Conservation (phyloP, 2,329 filamentous ascomycete genomes). For the Neospermospora avenae region DNA sequence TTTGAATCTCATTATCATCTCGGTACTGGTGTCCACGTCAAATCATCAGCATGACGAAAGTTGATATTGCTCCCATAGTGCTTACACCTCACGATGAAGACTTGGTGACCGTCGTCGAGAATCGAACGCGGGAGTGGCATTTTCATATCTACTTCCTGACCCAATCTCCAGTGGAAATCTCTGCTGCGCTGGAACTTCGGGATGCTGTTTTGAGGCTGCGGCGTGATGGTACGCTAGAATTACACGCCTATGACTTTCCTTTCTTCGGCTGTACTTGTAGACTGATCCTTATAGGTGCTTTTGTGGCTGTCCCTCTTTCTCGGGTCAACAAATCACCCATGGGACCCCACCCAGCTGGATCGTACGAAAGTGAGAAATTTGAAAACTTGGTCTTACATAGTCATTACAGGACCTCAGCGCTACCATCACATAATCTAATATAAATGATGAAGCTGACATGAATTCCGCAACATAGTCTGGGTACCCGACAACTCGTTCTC, state of each 20-base stretch:
- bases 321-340: slow-evolving; percentile 9
- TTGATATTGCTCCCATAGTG: background rate
- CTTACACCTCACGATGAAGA: slow-evolving; percentile 1
- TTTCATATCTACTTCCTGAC: slow-evolving; percentile 14
- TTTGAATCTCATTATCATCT: too few species aligned
- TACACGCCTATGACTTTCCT: too few species aligned
- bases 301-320: slow-evolving; percentile 8
- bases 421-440: too few species aligned
- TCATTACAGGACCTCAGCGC: too few species aligned
- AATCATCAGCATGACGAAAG: slow-evolving; percentile 4
- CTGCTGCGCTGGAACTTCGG: slow-evolving; percentile 8
- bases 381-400: too few species aligned
- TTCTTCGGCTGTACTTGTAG: background rate
- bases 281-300: slow-evolving; percentile 1
- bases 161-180: slow-evolving; percentile 6
- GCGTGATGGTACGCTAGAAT: slow-evolving; percentile 9
- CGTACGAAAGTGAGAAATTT: slow-evolving; percentile 5
- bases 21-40: too few species aligned
- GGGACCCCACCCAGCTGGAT: slow-evolving; percentile 10
- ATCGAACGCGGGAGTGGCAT: slow-evolving; percentile 8
- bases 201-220: slow-evolving; percentile 11
- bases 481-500: slow-evolving; percentile 11
- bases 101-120: slow-evolving; percentile 7
- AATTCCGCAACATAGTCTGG: slow-evolving; percentile 3
- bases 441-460: background rate